Evolutionary conservation across 169 alveolate species (phyloP).

Genomic region (Eimeria maxima): DNA sequence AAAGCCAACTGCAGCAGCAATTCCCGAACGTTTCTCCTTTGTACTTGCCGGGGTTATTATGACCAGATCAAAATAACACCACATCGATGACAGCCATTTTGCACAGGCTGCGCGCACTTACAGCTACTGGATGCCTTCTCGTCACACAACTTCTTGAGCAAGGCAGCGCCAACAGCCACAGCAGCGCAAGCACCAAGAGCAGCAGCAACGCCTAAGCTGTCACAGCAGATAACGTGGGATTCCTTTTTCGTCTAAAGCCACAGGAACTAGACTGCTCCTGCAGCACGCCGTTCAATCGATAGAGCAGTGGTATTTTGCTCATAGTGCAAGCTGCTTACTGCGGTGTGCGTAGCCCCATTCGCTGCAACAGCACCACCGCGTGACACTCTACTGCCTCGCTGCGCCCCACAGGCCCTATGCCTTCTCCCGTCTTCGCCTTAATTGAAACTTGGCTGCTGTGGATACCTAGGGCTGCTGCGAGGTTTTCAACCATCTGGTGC

Average conservation of each 20-base stretch:
- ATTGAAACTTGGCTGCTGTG: conserved; percentile 72
- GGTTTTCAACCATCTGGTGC: conserved; percentile 30
- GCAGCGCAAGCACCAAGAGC: conserved; percentile 29
- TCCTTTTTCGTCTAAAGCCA: neutral
- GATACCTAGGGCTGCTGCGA: conserved; percentile 53
- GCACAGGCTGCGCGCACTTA: neutral
- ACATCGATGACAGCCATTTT: neutral
- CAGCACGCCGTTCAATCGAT: neutral
- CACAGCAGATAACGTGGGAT: neutral
- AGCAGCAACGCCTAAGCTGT: neutral
- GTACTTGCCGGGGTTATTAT: neutral
- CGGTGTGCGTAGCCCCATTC: neutral
- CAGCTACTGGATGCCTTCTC: neutral
- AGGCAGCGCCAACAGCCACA: neutral
- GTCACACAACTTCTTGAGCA: neutral
- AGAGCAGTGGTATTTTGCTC: neutral
- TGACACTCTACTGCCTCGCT: conserved; percentile 87
- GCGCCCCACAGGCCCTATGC: conserved; percentile 86
- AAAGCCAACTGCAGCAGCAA: conserved; percentile 65
- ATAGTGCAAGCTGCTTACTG: too few relatives aligned
- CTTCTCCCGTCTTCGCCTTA: conserved; percentile 84
- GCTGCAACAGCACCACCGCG: conserved; percentile 84
- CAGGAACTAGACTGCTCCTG: neutral
- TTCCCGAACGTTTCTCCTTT: neutral
- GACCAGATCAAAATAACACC: neutral